Percentiles rank a stretch among this genome's conserved stretches.
Evolutionary conservation across 176 grass and related monocot genomes (phyloP).

Genomic region (Juncus inflexus): DNA sequence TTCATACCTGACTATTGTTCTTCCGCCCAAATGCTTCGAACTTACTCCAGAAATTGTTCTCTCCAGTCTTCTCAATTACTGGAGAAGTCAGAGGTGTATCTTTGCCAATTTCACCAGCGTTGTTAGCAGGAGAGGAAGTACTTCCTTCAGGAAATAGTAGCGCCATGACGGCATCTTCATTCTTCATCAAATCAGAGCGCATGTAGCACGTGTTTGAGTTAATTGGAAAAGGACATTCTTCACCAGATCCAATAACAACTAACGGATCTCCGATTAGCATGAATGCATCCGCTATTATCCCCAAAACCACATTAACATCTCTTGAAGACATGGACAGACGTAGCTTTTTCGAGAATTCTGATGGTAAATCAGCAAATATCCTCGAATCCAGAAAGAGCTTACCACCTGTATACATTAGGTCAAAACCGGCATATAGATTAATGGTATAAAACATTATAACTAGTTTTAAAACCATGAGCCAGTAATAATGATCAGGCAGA

Average conservation of each 20-base stretch:
- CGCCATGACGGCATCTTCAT: slow-evolving; percentile 25
- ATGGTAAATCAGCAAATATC: slow-evolving; percentile 37
- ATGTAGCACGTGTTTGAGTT: slow-evolving; percentile 30
- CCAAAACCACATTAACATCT: slow-evolving; percentile 28
- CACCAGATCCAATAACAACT: slow-evolving; percentile 39
- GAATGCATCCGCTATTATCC: slow-evolving; percentile 34
- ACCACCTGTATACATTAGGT: slow-evolving; percentile 11
- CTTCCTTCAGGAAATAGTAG: slow-evolving; percentile 34
- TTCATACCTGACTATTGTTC: too few species aligned
- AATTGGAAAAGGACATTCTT: not conserved
- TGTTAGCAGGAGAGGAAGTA: too few species aligned
- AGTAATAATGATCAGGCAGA: not conserved
- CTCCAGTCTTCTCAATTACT: too few species aligned
- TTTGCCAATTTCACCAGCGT: too few species aligned
- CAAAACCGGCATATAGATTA: slow-evolving; percentile 6
- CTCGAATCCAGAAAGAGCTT: not conserved
- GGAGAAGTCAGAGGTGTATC: too few species aligned
- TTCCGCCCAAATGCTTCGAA: too few species aligned
- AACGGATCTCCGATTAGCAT: slow-evolving; percentile 34
- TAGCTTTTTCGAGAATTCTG: slow-evolving; percentile 31
- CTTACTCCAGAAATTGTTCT: too few species aligned
- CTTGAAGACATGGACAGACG: not conserved
- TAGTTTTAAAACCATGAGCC: slow-evolving; percentile 34
- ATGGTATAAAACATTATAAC: slow-evolving; percentile 37
- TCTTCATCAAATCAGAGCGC: slow-evolving; percentile 21